Percentiles rank a stretch among this genome's conserved stretches.
Conservation (phyloP, 345 rosid species). For the Eucalyptus paniculata region DNA sequence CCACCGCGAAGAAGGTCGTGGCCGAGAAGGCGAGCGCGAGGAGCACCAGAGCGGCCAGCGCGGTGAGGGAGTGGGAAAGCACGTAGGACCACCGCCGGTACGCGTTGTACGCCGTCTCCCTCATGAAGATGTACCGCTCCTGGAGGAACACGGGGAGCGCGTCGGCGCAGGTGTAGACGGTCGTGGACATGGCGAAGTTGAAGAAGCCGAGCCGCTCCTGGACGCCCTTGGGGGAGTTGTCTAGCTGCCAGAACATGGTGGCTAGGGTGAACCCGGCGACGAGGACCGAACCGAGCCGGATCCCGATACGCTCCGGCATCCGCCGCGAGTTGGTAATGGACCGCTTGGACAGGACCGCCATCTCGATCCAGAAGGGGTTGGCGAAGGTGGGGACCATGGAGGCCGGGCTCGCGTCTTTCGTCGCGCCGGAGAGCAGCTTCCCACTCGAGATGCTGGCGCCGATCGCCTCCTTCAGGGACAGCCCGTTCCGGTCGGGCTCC, state of each 20-base stretch:
- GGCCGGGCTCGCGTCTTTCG: slow-evolving; percentile 8
- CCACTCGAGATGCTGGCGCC: slow-evolving; percentile 85
- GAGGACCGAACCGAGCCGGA: slow-evolving; percentile 59
- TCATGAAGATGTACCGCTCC: slow-evolving; percentile 92
- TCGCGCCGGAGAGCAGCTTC: slow-evolving; percentile 60
- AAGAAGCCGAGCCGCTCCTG: slow-evolving; percentile 85
- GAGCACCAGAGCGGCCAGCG: slow-evolving; percentile 44
- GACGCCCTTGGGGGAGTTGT: slow-evolving; percentile 76
- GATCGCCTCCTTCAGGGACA: slow-evolving; percentile 84
- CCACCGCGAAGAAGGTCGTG: slow-evolving; percentile 81
- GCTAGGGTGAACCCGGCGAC: slow-evolving; percentile 85
- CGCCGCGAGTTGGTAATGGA: slow-evolving; percentile 54
- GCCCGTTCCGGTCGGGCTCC: slow-evolving; percentile 17
- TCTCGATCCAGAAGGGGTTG: slow-evolving; percentile 78
- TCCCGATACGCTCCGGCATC: slow-evolving; percentile 71
- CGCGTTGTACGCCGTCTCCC: slow-evolving; percentile 87
- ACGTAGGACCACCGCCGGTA: slow-evolving; percentile 86
- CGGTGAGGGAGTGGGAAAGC: slow-evolving; percentile 52
- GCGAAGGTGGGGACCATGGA: slow-evolving; percentile 81
- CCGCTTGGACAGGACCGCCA: slow-evolving; percentile 55
- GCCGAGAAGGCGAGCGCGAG: slow-evolving; percentile 59
- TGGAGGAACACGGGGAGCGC: slow-evolving; percentile 91
- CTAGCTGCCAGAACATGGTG: slow-evolving; percentile 83
- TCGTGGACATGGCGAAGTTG: slow-evolving; percentile 93
- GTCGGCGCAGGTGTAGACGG: slow-evolving; percentile 92